Percentiles rank a stretch among this genome's conserved stretches.
These are phyloP conservation scores for Fomitopsis palustris DNA, from an alignment of 1,284 basidiomycete genomes.

Conservation along the genomic window DNA sequence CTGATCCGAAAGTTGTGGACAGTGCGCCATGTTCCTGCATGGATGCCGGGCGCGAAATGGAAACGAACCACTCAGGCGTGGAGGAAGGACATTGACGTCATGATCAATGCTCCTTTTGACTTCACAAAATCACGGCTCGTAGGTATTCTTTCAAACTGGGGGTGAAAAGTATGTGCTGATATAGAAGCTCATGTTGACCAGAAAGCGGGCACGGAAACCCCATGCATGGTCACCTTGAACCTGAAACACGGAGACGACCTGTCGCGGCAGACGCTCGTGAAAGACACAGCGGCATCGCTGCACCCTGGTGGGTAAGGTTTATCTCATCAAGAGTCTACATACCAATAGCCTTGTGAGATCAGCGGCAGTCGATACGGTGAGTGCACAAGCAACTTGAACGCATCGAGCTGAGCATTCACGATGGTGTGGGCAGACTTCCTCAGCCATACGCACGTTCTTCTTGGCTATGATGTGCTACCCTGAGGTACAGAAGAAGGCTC, in stretches of 20 bases:
- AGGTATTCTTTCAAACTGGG: not conserved
- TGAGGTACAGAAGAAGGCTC: conserved; percentile 29
- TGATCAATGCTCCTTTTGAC: conserved; percentile 23
- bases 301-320: conserved; percentile 18
- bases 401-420: not conserved
- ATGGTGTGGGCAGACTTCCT: conserved; percentile 21
- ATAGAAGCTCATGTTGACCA: conserved; percentile 1
- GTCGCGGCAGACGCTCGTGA: conserved; percentile 23
- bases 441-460: conserved; percentile 25
- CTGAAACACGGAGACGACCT: conserved; percentile 19
- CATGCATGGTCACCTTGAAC: conserved; percentile 22
- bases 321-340: no score
- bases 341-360: not conserved
- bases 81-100: conserved; percentile 17
- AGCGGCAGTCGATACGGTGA: conserved; percentile 28
- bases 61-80: conserved; percentile 19
- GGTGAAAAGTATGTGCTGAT: not conserved
- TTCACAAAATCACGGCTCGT: conserved; percentile 26
- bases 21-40: conserved; percentile 23
- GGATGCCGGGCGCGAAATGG: conserved; percentile 29
- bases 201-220: conserved; percentile 24
- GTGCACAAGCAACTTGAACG: not conserved
- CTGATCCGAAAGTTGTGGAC: no score
- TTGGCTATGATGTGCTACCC: conserved; percentile 31
- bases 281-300: conserved; percentile 25